phyloP scores from a whole-genome alignment of 192 early-diverging fungal species.

The Umbelopsis sp. region DNA sequence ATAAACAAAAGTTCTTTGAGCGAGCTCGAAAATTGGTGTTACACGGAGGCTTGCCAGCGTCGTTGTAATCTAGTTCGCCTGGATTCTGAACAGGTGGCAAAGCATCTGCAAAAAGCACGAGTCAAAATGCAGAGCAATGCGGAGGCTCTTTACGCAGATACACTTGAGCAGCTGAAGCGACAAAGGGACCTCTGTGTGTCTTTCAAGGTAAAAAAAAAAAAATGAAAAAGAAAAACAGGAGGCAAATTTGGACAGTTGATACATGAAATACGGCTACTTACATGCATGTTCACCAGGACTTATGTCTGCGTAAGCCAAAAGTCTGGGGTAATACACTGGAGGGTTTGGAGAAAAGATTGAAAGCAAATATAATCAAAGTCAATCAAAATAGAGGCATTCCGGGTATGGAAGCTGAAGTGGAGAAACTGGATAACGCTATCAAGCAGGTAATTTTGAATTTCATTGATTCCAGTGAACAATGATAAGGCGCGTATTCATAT shows the following conservation, averaged over 20 bases:
- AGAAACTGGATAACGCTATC: constrained; percentile 37
- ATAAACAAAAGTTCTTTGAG: constrained; percentile 50
- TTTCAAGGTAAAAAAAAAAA: constrained; percentile 38
- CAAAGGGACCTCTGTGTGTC: constrained; percentile 65
- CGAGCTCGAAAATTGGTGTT: constrained; percentile 58
- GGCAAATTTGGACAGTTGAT: not conserved
- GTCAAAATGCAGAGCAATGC: constrained; percentile 36
- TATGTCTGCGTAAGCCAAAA: constrained; percentile 51
- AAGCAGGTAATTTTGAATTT: constrained; percentile 38
- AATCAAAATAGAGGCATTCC: constrained; percentile 47
- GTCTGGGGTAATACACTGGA: constrained; percentile 53
- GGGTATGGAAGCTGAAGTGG: constrained; percentile 46
- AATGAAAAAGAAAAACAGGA: not conserved
- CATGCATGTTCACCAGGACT: constrained; percentile 29
- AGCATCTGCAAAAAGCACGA: constrained; percentile 44
- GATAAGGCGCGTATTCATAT: no score
- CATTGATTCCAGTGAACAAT: no score
- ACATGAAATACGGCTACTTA: not conserved
- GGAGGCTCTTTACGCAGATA: constrained; percentile 30
- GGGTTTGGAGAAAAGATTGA: constrained; percentile 52
- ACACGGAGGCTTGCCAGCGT: constrained; percentile 52
- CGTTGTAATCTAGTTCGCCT: constrained; percentile 55
- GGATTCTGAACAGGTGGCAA: constrained; percentile 48
- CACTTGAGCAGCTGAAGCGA: constrained; percentile 63
- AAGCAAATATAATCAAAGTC: constrained; percentile 49